A percentile compares a stretch with the other conserved stretches of the same genome.
phyloP scores from a whole-genome alignment of 2,329 filamentous ascomycete genomes.

The Tolypocladium inflatum region DNA sequence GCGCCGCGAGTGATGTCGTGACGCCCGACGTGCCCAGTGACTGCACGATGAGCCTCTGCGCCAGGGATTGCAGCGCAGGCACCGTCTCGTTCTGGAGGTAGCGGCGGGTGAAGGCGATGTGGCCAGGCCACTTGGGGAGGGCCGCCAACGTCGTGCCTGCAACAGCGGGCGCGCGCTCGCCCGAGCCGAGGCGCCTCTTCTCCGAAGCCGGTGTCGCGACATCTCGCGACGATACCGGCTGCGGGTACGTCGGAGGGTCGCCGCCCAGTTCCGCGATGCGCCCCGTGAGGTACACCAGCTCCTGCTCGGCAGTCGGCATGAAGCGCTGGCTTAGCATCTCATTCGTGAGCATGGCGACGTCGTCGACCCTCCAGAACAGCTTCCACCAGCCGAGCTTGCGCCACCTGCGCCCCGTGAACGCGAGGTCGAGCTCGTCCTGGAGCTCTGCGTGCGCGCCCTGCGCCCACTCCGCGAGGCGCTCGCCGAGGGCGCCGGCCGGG shows the following conservation, averaged over 20 bases:
- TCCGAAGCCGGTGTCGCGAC: conserved; percentile 1
- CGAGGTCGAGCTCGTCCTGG: conserved; percentile 66
- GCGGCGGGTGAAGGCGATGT: conserved; percentile 63
- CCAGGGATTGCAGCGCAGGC: conserved; percentile 61
- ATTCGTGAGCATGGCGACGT: conserved; percentile 73
- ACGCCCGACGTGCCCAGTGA: conserved; percentile 64
- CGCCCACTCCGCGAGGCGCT: conserved; percentile 61
- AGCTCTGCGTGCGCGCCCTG: conserved; percentile 75
- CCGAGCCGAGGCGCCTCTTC: conserved; percentile 12
- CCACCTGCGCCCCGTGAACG: conserved; percentile 71
- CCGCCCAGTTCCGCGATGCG: conserved; percentile 48
- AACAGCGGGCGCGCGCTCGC: conserved; percentile 15
- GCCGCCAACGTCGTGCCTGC: conserved; percentile 9
- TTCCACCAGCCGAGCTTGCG: conserved; percentile 85
- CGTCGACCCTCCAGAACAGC: conserved; percentile 88
- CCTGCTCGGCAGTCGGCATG: conserved; percentile 68
- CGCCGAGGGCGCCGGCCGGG: conserved; percentile 39
- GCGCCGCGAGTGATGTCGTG: conserved; percentile 41
- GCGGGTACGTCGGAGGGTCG: conserved; percentile 19
- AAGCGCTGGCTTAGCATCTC: conserved; percentile 72
- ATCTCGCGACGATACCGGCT: conserved; percentile 19
- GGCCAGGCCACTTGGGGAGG: conserved; percentile 55
- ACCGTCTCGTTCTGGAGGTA: conserved; percentile 58
- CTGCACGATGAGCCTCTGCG: conserved; percentile 66
- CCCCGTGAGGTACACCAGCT: conserved; percentile 74